Conservation (phyloP, 495 filamentous ascomycete genomes). For the Xylaria bambusicola region DNA sequence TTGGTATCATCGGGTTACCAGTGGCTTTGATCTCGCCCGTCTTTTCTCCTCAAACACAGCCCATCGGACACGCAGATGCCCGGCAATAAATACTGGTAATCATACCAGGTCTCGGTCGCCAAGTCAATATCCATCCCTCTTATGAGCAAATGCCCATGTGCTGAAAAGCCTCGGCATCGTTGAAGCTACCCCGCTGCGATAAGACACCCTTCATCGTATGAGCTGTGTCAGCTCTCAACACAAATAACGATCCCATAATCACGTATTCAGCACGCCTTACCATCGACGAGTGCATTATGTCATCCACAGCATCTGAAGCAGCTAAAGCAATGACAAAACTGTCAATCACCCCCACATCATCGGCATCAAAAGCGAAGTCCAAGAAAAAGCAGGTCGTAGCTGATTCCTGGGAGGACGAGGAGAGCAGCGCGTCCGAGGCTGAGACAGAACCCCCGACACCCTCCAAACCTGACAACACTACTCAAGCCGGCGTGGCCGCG, state of each 20-base stretch:
- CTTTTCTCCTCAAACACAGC: no score
- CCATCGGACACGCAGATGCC: no score
- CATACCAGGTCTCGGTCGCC: no score
- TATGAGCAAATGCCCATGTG: no score
- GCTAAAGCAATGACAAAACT: conserved; percentile 40
- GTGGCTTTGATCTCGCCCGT: no score
- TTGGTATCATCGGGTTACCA: no score
- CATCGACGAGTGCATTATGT: background rate
- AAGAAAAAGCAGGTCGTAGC: conserved; percentile 54
- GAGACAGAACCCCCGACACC: conserved; percentile 38
- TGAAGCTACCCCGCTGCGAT: no score
- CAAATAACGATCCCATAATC: background rate
- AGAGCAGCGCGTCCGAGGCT: conserved; percentile 28
- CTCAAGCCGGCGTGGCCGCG: conserved; percentile 38
- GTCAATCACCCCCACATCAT: conserved; percentile 29
- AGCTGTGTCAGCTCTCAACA: background rate
- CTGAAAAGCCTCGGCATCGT: no score
- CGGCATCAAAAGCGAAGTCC: conserved; percentile 21
- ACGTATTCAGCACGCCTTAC: background rate
- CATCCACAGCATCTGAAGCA: conserved; percentile 19
- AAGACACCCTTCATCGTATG: background rate
- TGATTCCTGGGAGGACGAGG: conserved; percentile 88
- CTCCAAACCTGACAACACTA: conserved; percentile 35
- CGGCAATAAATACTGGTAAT: no score
- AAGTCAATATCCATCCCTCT: no score